These are phyloP conservation scores for Penicillium sp. DNA, from an alignment of 2,329 filamentous ascomycete genomes.

Conservation along the genomic window DNA sequence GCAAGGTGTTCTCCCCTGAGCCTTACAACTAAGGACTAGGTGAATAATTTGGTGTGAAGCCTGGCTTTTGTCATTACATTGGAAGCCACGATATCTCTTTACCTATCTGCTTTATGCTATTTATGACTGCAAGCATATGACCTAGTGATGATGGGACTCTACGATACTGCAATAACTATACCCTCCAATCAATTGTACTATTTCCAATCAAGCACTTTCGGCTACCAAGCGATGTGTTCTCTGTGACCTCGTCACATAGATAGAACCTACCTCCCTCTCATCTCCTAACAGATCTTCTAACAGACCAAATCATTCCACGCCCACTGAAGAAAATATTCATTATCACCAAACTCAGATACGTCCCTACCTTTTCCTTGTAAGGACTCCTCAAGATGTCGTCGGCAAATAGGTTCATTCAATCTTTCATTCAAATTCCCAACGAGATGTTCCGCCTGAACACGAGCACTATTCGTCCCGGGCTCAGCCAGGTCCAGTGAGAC, in stretches of 20 bases:
- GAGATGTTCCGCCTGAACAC: background rate
- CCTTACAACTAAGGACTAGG: slow-evolving; percentile 11
- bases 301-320: too few relatives aligned
- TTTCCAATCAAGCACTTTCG: too few relatives aligned
- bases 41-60: too few relatives aligned
- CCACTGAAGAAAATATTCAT: too few relatives aligned
- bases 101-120: background rate
- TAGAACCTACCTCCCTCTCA: too few relatives aligned
- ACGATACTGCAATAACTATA: slow-evolving; percentile 11
- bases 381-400: slow-evolving; percentile 5
- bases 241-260: too few relatives aligned
- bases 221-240: too few relatives aligned
- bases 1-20: slow-evolving; percentile 47
- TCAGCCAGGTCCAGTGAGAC: slow-evolving; percentile 2
- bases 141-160: slow-evolving; percentile 10
- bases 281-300: too few relatives aligned
- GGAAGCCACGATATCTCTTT: too few relatives aligned
- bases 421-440: slow-evolving; percentile 1
- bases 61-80: too few relatives aligned
- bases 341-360: too few relatives aligned
- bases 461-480: background rate
- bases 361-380: too few relatives aligned
- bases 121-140: slow-evolving; percentile 9
- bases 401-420: slow-evolving; percentile 1
- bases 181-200: slow-evolving; percentile 10